A percentile compares a stretch with the other conserved stretches of the same genome.
phyloP scores from a whole-genome alignment of 2,329 filamentous ascomycete genomes.

The Metarhizium album region DNA sequence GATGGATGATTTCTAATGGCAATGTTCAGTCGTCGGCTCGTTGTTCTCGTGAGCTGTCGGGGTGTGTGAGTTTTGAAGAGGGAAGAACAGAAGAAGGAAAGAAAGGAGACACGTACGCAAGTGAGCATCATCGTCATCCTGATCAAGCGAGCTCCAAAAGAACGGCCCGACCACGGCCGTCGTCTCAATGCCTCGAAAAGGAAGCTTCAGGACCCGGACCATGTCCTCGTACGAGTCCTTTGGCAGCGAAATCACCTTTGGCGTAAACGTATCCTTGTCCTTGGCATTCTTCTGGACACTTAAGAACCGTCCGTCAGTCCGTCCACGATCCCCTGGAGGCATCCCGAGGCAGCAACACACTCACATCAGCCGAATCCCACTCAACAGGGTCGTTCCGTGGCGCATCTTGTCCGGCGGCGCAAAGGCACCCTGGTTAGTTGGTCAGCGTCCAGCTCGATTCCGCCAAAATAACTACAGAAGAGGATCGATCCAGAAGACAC shows the following conservation, averaged over 20 bases:
- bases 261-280: slow-evolving; percentile 46
- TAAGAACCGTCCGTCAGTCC: slow-evolving; percentile 18
- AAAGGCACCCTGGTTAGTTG: slow-evolving; percentile 38
- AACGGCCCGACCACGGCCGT: slow-evolving; percentile 50
- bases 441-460: not conserved
- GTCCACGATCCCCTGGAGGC: not conserved
- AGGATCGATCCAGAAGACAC: not conserved
- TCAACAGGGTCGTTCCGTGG: slow-evolving; percentile 32
- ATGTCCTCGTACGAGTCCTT: slow-evolving; percentile 42
- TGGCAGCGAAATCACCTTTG: slow-evolving; percentile 42
- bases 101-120: slow-evolving; percentile 33
- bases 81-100: too few species aligned
- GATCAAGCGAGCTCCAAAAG: slow-evolving; percentile 49
- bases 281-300: slow-evolving; percentile 45
- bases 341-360: slow-evolving; percentile 13
- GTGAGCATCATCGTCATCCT: slow-evolving; percentile 45
- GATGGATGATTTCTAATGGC: slow-evolving; percentile 44
- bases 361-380: slow-evolving; percentile 45
- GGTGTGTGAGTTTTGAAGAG: not conserved
- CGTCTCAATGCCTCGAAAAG: slow-evolving; percentile 47
- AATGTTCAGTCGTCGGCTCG: not conserved
- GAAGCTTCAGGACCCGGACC: slow-evolving; percentile 42
- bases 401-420: slow-evolving; percentile 30
- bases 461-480: not conserved
- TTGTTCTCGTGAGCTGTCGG: not conserved